These are phyloP conservation scores for Dimocarpus longan DNA, from an alignment of 345 rosid species.

Conservation along the genomic window DNA sequence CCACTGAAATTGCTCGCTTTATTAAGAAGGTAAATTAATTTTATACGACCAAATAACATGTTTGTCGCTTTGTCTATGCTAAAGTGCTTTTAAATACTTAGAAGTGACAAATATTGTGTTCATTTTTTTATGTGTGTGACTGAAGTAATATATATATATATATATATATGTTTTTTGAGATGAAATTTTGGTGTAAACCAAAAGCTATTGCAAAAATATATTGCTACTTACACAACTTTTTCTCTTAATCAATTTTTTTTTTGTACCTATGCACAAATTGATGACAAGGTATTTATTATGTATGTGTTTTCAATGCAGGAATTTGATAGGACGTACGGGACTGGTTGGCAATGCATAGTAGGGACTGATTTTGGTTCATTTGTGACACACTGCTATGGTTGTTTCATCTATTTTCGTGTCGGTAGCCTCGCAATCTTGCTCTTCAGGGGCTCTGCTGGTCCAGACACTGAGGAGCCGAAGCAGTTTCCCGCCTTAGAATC, in stretches of 20 bases:
- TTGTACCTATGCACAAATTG: background rate
- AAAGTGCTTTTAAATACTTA: background rate
- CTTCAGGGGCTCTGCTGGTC: slow-evolving; percentile 57
- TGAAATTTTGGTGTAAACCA: too few relatives aligned
- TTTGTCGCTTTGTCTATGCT: too few relatives aligned
- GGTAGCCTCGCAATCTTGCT: slow-evolving; percentile 67
- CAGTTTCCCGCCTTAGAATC: slow-evolving; percentile 27
- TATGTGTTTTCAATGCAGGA: slow-evolving; percentile 42
- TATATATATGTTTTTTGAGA: too few relatives aligned
- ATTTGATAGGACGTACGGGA: slow-evolving; percentile 52
- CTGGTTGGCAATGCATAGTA: slow-evolving; percentile 74
- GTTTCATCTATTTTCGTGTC: slow-evolving; percentile 59
- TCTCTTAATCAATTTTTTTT: too few relatives aligned
- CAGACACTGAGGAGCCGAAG: slow-evolving; percentile 20
- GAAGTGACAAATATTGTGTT: too few relatives aligned
- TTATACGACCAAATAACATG: background rate
- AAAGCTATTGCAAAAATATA: too few relatives aligned
- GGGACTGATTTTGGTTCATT: slow-evolving; percentile 72
- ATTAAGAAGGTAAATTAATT: slow-evolving; percentile 58
- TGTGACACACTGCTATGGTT: slow-evolving; percentile 61
- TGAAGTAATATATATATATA: too few relatives aligned
- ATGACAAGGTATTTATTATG: background rate
- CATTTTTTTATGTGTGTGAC: too few relatives aligned
- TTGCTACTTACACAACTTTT: too few relatives aligned
- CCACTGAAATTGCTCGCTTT: slow-evolving; percentile 72